Evolutionary conservation across 257 asterid species (phyloP).

Genomic region (Linaria vulgaris): DNA sequence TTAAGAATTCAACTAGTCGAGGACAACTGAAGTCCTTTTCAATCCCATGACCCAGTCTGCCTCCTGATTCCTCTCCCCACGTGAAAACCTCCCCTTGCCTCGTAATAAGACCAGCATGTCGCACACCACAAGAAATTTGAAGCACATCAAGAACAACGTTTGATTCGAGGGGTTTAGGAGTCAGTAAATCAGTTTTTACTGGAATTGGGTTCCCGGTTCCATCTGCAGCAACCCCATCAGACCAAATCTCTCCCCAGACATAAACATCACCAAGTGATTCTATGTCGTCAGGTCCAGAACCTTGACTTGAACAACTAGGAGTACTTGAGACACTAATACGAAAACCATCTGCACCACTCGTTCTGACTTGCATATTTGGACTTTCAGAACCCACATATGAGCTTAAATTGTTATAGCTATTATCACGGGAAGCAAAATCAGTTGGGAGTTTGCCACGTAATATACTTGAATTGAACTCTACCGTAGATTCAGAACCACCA

Average conservation of each 20-base stretch:
- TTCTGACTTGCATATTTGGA: constrained; percentile 81
- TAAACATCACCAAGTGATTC: constrained; percentile 95
- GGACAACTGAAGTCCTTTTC: constrained; percentile 77
- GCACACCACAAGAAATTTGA: constrained; percentile 83
- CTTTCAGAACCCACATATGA: constrained; percentile 81
- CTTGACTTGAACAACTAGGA: constrained; percentile 88
- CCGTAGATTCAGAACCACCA: constrained; percentile 44
- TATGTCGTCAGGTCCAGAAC: constrained; percentile 92
- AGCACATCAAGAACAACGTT: constrained; percentile 83
- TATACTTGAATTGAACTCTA: constrained; percentile 56
- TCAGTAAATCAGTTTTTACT: constrained; percentile 53
- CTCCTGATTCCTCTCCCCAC: constrained; percentile 96
- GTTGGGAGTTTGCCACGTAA: constrained; percentile 49
- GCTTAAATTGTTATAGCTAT: constrained; percentile 37
- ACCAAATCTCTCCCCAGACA: constrained; percentile 97
- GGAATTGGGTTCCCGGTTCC: constrained; percentile 59
- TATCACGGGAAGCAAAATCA: constrained; percentile 45
- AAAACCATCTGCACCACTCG: constrained; percentile 87
- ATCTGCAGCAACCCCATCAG: constrained; percentile 57
- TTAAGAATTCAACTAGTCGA: constrained; percentile 63
- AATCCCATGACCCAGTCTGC: constrained; percentile 86
- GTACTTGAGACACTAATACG: constrained; percentile 92
- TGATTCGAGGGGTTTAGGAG: constrained; percentile 77
- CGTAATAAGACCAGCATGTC: constrained; percentile 86
- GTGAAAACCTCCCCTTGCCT: constrained; percentile 92